Base-by-base conservation (phyloP, 2,329 filamentous ascomycete genomes). In the Parastagonospora nodorum region DNA sequence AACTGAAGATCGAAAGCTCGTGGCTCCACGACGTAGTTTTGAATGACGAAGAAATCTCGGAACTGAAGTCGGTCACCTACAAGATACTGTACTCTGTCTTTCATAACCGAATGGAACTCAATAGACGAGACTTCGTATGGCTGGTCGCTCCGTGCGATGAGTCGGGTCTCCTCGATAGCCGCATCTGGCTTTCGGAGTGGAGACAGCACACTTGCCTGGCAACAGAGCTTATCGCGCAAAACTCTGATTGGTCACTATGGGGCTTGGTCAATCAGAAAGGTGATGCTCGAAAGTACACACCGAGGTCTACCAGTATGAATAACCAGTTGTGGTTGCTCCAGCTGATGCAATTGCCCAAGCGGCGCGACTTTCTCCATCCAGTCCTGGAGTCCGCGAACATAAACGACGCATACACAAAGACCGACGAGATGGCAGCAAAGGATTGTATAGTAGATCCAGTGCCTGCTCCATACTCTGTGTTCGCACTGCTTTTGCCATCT, bases 401-500 rank as follows among this genome's bases (percentile, higher is more conserved):
- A 7, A 71, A 66, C 8, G 48, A 55, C 1, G 55, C 68, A 1
- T 76, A 75, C 11, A 70, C 64, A 1, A 84, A 75, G 60, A 30
- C 82, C 78, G 60, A 74, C 5, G 75, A 80, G 5, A 66, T 87
- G 3, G 80, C 81, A 0, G 64, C 76, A 1, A 58, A 73, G 0
- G 73, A 73, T n/a, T 84, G 84, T 46, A 78, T 66, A 0, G 67
- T 80, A 16, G 75, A 78, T 36, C 73, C 67, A 15, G 63, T 84
- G 1, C 81, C 82, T 1, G 58, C 71, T 0, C 53, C 61, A 10
- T 80, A 80, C 55, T 73, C 78, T 0, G 66, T 77, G 14, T 76
- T 85, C 53, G 80, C 80, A 0, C 71, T 87, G 45, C 78, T 94
- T 32, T 80, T 94, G 5, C 91, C 92, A 0, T 86, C 85, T 0